Conservation (phyloP, 2,329 filamentous ascomycete species). For the Aspergillus fructus region DNA sequence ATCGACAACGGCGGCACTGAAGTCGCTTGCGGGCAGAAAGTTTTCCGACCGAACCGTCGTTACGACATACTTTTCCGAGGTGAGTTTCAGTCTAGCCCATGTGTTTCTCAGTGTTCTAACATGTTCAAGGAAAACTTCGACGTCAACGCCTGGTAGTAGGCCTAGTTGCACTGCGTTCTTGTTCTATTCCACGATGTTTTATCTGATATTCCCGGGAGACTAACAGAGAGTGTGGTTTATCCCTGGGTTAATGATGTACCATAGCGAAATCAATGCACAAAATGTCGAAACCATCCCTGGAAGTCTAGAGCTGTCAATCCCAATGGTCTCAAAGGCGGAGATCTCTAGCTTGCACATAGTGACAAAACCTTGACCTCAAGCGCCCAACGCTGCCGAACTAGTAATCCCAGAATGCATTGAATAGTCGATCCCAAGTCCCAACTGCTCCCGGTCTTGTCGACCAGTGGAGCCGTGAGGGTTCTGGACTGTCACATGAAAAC, state of each 20-base stretch:
- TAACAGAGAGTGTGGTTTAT: background rate
- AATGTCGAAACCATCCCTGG: background rate
- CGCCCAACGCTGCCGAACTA: background rate
- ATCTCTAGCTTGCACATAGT: no score
- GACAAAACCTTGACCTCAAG: no score
- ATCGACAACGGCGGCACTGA: constrained; percentile 78
- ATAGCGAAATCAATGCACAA: constrained; percentile 15
- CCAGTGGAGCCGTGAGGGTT: no score
- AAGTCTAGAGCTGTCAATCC: no score
- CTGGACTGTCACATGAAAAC: background rate
- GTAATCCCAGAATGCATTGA: background rate
- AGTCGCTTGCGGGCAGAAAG: constrained; percentile 88
- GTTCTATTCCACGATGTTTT: constrained; percentile 7
- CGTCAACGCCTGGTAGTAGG: constrained; percentile 74
- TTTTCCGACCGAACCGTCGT: constrained; percentile 97
- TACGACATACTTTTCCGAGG: constrained; percentile 93
- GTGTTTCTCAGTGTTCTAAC: constrained; percentile 24
- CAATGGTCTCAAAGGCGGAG: no score
- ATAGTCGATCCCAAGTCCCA: background rate
- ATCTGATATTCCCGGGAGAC: constrained; percentile 2
- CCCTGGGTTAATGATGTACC: constrained; percentile 20
- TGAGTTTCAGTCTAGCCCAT: constrained; percentile 38
- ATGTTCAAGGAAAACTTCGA: constrained; percentile 81
- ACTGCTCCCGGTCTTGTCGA: no score
- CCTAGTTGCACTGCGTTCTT: background rate